These are phyloP conservation scores for Globisporangium okanoganense DNA, from an alignment of 352 stramenopile genomes.

Conservation along the genomic window DNA sequence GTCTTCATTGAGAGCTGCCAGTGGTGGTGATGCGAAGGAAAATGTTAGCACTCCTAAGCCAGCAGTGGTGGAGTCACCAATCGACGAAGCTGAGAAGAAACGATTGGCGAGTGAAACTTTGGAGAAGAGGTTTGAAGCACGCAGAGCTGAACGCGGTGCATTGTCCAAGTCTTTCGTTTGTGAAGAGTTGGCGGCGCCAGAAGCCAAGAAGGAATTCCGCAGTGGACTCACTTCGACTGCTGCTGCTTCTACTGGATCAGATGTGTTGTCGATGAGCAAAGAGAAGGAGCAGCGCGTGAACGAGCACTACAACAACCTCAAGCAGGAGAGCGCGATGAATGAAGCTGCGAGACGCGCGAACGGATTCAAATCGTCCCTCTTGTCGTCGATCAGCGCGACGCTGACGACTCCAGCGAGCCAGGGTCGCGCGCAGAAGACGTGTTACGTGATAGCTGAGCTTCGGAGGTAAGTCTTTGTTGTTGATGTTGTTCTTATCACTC, in stretches of 20 bases:
- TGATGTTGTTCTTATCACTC: neutral
- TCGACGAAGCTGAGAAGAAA: conserved; percentile 37
- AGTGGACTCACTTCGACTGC: conserved; percentile 1
- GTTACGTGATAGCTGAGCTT: conserved; percentile 53
- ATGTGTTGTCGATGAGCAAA: conserved; percentile 17
- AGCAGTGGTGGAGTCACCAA: neutral
- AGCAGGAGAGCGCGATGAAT: conserved; percentile 47
- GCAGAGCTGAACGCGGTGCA: conserved; percentile 26
- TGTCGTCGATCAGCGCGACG: conserved; percentile 24
- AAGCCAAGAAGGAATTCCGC: conserved; percentile 5
- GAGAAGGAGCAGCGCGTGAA: conserved; percentile 48
- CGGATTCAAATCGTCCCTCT: conserved; percentile 53
- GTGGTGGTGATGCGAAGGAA: conserved; percentile 19
- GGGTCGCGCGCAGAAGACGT: conserved; percentile 36
- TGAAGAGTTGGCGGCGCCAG: neutral
- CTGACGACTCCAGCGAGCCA: conserved; percentile 11
- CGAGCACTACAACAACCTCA: conserved; percentile 52
- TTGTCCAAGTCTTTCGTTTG: conserved; percentile 10
- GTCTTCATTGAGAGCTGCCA: conserved; percentile 14
- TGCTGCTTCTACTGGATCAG: neutral
- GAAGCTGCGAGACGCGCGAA: conserved; percentile 33
- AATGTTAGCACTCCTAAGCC: conserved; percentile 3
- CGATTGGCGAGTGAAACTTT: conserved; percentile 24
- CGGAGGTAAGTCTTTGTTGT: conserved; percentile 29
- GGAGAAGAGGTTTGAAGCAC: conserved; percentile 39